Evolutionary conservation across 2,329 filamentous ascomycete species (phyloP).

Genomic region (Sarocladium oryzae): DNA sequence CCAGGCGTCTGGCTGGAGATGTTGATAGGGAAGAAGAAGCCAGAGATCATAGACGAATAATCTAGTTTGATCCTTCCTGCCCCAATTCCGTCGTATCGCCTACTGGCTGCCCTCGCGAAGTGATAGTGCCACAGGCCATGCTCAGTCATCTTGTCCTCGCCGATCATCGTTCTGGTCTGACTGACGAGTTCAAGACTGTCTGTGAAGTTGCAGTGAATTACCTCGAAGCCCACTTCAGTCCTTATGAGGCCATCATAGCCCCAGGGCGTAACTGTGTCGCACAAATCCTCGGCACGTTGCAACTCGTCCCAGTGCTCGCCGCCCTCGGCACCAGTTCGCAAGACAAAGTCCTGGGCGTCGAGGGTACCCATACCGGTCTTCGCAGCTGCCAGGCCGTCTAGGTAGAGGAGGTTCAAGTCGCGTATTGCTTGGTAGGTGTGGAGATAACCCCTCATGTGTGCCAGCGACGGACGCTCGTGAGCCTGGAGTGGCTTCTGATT

Average conservation of each 20-base stretch:
- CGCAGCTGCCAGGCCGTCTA: slow-evolving; percentile 64
- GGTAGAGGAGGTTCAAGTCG: slow-evolving; percentile 54
- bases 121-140: slow-evolving; percentile 27
- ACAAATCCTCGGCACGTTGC: slow-evolving; percentile 48
- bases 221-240: slow-evolving; percentile 65
- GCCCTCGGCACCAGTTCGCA: slow-evolving; percentile 29
- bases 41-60: slow-evolving; percentile 45
- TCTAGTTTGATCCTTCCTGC: slow-evolving; percentile 35
- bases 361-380: slow-evolving; percentile 61
- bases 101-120: slow-evolving; percentile 33
- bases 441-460: slow-evolving; percentile 47
- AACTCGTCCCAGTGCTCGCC: slow-evolving; percentile 33
- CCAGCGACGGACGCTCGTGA: slow-evolving; percentile 7
- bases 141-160: slow-evolving; percentile 12
- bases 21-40: slow-evolving; percentile 44
- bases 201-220: slow-evolving; percentile 60
- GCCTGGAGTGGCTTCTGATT: slow-evolving; percentile 2
- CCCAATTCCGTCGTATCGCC: slow-evolving; percentile 41
- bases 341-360: slow-evolving; percentile 58
- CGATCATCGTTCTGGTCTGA: slow-evolving; percentile 20
- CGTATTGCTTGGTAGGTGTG: slow-evolving; percentile 58
- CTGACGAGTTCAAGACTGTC: slow-evolving; percentile 32
- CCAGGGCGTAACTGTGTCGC: slow-evolving; percentile 44
- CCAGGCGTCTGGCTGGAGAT: slow-evolving; percentile 33
- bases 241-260: slow-evolving; percentile 60